Conservation (phyloP, 805 yeast species). For the Saccharomyces paradoxus region DNA sequence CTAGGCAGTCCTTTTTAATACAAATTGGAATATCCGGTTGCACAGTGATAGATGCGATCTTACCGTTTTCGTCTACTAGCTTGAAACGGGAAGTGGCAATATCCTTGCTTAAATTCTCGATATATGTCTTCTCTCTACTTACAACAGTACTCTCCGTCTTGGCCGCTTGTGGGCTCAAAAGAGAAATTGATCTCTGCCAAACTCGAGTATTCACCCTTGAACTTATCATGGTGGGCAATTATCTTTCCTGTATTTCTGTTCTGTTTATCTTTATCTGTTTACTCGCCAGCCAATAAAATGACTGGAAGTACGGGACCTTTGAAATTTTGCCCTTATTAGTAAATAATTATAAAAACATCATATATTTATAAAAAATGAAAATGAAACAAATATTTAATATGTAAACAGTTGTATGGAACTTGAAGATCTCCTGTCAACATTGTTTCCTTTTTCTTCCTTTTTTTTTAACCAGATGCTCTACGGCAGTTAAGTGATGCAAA, state of each 20-base stretch:
- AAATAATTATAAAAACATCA: neutral
- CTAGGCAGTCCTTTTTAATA: constrained; percentile 23
- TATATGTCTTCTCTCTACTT: neutral
- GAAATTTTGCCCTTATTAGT: neutral
- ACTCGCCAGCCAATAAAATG: neutral
- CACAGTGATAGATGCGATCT: constrained; percentile 18
- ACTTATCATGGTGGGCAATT: neutral
- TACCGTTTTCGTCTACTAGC: constrained; percentile 19
- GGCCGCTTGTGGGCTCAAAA: constrained; percentile 12
- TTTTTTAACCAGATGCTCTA: neutral
- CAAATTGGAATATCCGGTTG: constrained; percentile 18
- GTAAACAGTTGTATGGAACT: neutral
- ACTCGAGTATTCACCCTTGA: constrained; percentile 1
- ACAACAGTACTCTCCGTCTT: neutral
- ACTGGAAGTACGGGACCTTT: neutral
- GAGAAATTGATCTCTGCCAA: constrained; percentile 14
- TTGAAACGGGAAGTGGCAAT: constrained; percentile 10
- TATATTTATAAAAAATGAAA: neutral
- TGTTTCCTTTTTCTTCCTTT: neutral
- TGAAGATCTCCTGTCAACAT: neutral
- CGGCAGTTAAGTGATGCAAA: neutral
- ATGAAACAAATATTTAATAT: neutral
- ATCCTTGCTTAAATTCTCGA: neutral
- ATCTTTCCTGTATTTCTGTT: neutral
- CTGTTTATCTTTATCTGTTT: neutral